Conservation (phyloP, 2,329 filamentous ascomycete genomes). For the Torrubiellomyces zombiae region DNA sequence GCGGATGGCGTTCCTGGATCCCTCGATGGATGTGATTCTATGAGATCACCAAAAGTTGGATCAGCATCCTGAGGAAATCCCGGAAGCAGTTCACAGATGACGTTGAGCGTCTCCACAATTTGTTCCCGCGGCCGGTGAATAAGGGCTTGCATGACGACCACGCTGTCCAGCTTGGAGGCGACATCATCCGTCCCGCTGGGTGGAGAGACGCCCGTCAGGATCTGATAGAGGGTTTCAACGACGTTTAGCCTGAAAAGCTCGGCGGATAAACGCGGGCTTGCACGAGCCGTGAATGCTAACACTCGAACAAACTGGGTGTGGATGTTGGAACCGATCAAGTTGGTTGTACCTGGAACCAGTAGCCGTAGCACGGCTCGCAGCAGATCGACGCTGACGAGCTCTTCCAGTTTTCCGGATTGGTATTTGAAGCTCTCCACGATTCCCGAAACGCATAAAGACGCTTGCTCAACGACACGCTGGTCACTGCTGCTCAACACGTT, state of each 20-base stretch:
- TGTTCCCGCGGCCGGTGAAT: conserved; percentile 93
- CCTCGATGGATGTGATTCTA: conserved; percentile 21
- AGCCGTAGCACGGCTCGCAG: conserved; percentile 73
- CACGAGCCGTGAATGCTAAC: conserved; percentile 74
- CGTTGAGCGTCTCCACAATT: conserved; percentile 91
- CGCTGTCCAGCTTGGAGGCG: conserved; percentile 79
- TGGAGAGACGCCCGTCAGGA: conserved; percentile 86
- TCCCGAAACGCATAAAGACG: conserved; percentile 83
- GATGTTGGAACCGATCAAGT: conserved; percentile 82
- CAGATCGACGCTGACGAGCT: conserved; percentile 76
- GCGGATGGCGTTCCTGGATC: conserved; percentile 23
- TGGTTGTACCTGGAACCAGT: conserved; percentile 83
- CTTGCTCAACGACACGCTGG: conserved; percentile 92
- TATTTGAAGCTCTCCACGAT: conserved; percentile 96
- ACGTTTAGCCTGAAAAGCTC: conserved; percentile 93
- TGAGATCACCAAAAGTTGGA: conserved; percentile 23
- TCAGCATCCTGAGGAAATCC: conserved; percentile 43
- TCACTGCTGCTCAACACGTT: conserved; percentile 85
- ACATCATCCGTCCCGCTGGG: conserved; percentile 63
- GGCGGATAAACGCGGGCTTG: conserved; percentile 71
- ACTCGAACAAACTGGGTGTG: conserved; percentile 94
- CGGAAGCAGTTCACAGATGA: conserved; percentile 87
- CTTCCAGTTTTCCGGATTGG: conserved; percentile 73
- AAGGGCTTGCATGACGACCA: conserved; percentile 95
- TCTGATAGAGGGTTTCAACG: conserved; percentile 94